Conservation (phyloP, 1,139 yeast genomes). For the Candida pseudocylindracea region DNA sequence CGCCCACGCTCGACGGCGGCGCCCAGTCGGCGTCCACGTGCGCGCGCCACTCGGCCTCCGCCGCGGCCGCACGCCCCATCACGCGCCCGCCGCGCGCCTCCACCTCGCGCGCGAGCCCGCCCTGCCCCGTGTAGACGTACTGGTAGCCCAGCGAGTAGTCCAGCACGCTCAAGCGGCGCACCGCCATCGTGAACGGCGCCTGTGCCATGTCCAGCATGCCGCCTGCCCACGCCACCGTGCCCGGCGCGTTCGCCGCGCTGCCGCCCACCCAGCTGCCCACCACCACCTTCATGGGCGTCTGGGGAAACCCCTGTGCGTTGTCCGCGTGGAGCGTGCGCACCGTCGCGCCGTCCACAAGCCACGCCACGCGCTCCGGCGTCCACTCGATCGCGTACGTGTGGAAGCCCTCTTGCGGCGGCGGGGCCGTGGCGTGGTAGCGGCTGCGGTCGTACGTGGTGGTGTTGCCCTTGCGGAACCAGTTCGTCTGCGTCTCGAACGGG, state of each 20-base stretch:
- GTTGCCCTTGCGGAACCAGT: conserved; percentile 23
- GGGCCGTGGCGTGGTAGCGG: conserved; percentile 8
- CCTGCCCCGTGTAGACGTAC: conserved; percentile 8
- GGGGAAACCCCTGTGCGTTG: conserved; percentile 12
- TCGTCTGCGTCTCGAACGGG: conserved; percentile 13
- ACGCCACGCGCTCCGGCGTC: conserved; percentile 12
- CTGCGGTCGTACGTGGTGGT: conserved; percentile 19
- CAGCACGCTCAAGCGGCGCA: conserved; percentile 9
- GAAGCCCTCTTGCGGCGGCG: conserved; percentile 8
- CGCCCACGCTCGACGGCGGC: too few species aligned
- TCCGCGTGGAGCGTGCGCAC: conserved; percentile 8
- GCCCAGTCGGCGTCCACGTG: too few species aligned
- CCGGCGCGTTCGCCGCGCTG: conserved; percentile 20
- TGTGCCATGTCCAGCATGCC: conserved; percentile 16
- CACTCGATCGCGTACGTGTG: conserved; percentile 15
- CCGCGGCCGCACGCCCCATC: too few species aligned
- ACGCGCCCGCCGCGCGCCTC: too few species aligned
- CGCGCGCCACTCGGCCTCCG: too few species aligned
- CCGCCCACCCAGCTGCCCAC: conserved; percentile 19
- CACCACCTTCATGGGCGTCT: conserved; percentile 15
- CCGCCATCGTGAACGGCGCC: conserved; percentile 15
- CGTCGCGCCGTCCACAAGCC: conserved; percentile 11
- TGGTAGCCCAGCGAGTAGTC: conserved; percentile 16
- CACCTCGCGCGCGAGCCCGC: too few species aligned
- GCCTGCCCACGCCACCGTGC: conserved; percentile 23